Percentiles rank a stretch among this genome's conserved stretches.
These are phyloP conservation scores for Omphalotus olearius DNA, from an alignment of 1,284 basidiomycete species.

Conservation along the genomic window DNA sequence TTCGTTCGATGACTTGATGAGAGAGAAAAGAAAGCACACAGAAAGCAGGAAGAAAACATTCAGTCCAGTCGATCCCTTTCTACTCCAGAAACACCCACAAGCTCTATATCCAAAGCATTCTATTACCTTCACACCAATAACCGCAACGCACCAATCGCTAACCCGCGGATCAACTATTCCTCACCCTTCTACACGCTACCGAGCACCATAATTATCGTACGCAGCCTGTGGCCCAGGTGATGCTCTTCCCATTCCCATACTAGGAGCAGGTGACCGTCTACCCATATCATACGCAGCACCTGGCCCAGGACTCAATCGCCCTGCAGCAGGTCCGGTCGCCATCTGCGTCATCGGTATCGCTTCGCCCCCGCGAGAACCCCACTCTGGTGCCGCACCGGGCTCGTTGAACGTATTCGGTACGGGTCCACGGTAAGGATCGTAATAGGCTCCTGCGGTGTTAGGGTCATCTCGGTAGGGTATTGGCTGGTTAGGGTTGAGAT, in stretches of 20 bases:
- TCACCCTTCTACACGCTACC: conserved; percentile 5
- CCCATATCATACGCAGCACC: conserved; percentile 29
- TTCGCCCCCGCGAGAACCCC: conserved; percentile 33
- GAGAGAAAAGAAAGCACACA: background rate
- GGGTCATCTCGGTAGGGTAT: conserved; percentile 72
- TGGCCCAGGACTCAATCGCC: conserved; percentile 18
- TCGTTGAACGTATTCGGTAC: conserved; percentile 62
- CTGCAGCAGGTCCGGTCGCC: conserved; percentile 25
- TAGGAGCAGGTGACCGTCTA: conserved; percentile 28
- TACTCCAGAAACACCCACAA: background rate
- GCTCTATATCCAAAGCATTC: background rate
- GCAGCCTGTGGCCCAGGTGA: conserved; percentile 47
- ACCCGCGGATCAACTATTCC: background rate
- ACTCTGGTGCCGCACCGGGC: conserved; percentile 24
- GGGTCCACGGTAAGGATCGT: conserved; percentile 76
- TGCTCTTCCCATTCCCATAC: conserved; percentile 18
- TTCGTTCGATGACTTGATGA: background rate
- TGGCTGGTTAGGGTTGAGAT: conserved; percentile 64
- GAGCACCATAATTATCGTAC: conserved; percentile 26
- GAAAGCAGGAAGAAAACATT: background rate
- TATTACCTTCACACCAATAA: background rate
- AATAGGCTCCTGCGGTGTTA: conserved; percentile 41
- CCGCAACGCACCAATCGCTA: background rate
- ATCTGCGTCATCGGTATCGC: conserved; percentile 78
- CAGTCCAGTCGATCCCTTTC: conserved; percentile 1